Conservation (phyloP, 805 yeast species). For the Naumovozyma castellii region DNA sequence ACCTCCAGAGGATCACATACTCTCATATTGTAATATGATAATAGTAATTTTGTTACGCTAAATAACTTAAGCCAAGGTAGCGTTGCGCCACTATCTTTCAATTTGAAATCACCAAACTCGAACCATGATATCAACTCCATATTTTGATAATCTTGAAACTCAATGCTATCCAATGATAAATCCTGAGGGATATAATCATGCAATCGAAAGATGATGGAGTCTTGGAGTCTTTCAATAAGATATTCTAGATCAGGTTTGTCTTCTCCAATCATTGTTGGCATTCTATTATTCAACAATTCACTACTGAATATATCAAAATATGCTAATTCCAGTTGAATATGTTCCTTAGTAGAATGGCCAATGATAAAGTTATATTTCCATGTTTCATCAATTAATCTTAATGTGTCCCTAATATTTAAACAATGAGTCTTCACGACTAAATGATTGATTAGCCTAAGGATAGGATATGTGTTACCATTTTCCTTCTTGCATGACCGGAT, state of each 20-base stretch:
- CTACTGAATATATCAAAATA: constrained; percentile 39
- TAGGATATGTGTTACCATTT: constrained; percentile 23
- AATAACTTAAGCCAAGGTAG: constrained; percentile 16
- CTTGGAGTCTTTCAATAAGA: background rate
- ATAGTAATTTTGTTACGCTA: constrained; percentile 11
- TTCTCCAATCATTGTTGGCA: constrained; percentile 17
- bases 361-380: constrained; percentile 30
- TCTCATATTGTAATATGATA: constrained; percentile 8
- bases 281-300: constrained; percentile 29
- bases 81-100: constrained; percentile 5
- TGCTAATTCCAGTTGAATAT: constrained; percentile 36
- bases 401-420: constrained; percentile 31
- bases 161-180: constrained; percentile 3
- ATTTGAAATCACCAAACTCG: constrained; percentile 12
- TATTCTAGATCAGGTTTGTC: background rate
- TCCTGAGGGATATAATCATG: constrained; percentile 7
- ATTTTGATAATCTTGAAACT: background rate
- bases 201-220: constrained; percentile 12
- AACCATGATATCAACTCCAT: constrained; percentile 8
- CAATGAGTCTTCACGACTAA: constrained; percentile 36
- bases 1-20: background rate
- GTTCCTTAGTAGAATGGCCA: constrained; percentile 35
- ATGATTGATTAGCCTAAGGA: constrained; percentile 39
- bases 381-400: constrained; percentile 34
- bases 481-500: constrained; percentile 20